A percentile compares a stretch with the other conserved stretches of the same genome.
Evolutionary conservation across 352 stramenopile species (phyloP).

Genomic region (Phytophthora litchii): DNA sequence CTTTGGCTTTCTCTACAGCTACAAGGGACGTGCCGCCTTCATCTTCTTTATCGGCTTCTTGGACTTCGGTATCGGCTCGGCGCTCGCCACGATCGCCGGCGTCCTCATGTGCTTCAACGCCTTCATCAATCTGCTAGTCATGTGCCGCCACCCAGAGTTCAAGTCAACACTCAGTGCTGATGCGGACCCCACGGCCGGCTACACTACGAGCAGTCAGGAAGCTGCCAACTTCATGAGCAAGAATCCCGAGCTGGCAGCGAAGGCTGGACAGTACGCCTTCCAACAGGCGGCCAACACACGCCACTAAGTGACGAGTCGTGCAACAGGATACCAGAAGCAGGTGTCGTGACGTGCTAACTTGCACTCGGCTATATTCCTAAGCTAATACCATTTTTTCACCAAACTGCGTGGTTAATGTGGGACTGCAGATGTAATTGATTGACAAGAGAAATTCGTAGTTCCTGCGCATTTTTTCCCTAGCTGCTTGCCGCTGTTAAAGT

Average conservation of each 20-base stretch:
- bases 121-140: constrained; percentile 88
- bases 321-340: constrained; percentile 7
- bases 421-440: too few relatives aligned
- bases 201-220: constrained; percentile 84
- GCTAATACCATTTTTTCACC: constrained; percentile 36
- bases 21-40: constrained; percentile 84
- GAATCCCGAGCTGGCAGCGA: constrained; percentile 77
- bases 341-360: constrained; percentile 7
- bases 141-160: constrained; percentile 89
- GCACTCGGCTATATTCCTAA: constrained; percentile 29
- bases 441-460: not conserved
- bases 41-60: constrained; percentile 92
- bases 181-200: constrained; percentile 77
- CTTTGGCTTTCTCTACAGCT: constrained; percentile 90
- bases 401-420: constrained; percentile 8
- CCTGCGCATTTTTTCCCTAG: not conserved
- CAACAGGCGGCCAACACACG: constrained; percentile 48
- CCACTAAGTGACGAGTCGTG: constrained; percentile 22
- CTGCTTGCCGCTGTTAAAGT: constrained; percentile 1
- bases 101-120: constrained; percentile 88
- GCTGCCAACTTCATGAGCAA: constrained; percentile 81
- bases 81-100: constrained; percentile 73
- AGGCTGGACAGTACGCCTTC: constrained; percentile 83
- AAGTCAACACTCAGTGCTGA: constrained; percentile 75
- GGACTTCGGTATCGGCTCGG: constrained; percentile 87